Percentiles rank a stretch among this genome's conserved stretches.
Evolutionary conservation across 2,329 filamentous ascomycete species (phyloP).

Genomic region (Biscogniauxia sp.): DNA sequence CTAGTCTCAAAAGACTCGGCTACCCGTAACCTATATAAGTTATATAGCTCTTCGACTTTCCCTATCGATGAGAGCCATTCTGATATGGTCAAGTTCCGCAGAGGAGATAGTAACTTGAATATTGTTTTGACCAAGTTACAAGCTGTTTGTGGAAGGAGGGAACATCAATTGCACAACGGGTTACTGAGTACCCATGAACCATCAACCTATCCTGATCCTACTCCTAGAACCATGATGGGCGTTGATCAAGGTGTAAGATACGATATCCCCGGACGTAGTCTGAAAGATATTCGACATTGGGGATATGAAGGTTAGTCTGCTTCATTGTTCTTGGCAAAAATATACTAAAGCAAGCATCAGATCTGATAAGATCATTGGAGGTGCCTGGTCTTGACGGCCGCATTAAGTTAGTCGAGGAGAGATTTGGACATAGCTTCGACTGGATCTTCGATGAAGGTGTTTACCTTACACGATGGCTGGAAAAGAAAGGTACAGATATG

Average conservation of each 20-base stretch:
- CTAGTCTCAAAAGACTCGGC: constrained; percentile 23
- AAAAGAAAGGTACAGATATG: constrained; percentile 2
- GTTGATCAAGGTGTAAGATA: background rate
- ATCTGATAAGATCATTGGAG: constrained; percentile 5
- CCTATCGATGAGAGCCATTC: constrained; percentile 24
- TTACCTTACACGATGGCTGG: constrained; percentile 11
- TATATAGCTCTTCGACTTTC: constrained; percentile 7
- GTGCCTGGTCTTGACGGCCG: constrained; percentile 3
- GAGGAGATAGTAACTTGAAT: constrained; percentile 7
- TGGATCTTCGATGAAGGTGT: constrained; percentile 14
- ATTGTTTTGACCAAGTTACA: constrained; percentile 5
- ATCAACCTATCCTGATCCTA: background rate
- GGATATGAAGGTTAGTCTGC: background rate
- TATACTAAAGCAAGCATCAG: constrained; percentile 5
- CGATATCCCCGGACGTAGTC: background rate
- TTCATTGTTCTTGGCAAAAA: background rate
- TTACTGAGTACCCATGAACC: background rate
- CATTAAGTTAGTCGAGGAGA: constrained; percentile 13
- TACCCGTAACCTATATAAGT: constrained; percentile 14
- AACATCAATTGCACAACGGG: background rate
- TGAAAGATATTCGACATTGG: background rate
- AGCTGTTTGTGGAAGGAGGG: background rate
- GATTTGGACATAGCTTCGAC: constrained; percentile 12
- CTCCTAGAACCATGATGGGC: background rate
- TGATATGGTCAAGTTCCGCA: constrained; percentile 23